Evolutionary conservation across 2,329 filamentous ascomycete genomes (phyloP).

Genomic region (Aspergillus sp.): DNA sequence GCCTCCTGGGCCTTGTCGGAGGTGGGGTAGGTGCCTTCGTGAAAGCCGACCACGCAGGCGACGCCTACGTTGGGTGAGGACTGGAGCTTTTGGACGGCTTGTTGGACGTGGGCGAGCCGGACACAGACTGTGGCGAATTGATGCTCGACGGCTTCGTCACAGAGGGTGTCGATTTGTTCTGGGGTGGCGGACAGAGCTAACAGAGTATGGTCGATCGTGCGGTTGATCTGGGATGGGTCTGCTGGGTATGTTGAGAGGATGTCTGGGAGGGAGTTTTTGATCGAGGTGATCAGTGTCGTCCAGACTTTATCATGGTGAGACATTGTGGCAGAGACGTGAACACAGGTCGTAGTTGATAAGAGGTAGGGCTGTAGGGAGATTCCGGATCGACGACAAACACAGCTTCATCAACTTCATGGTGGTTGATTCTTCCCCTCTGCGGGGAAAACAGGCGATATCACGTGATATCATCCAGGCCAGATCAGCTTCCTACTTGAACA

Average conservation of each 20-base stretch:
- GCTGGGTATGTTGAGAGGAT: slow-evolving; percentile 21
- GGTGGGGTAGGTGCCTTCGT: slow-evolving; percentile 55
- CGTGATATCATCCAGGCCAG: background rate
- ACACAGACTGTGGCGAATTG: slow-evolving; percentile 55
- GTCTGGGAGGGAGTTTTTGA: slow-evolving; percentile 25
- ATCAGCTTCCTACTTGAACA: background rate
- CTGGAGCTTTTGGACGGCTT: slow-evolving; percentile 47
- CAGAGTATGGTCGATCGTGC: slow-evolving; percentile 44
- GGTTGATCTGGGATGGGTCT: slow-evolving; percentile 26
- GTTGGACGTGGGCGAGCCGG: slow-evolving; percentile 51
- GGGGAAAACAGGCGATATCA: slow-evolving; percentile 7
- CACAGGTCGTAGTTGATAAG: slow-evolving; percentile 15
- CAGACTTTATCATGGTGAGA: slow-evolving; percentile 29
- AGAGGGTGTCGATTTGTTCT: slow-evolving; percentile 52
- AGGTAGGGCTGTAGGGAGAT: background rate
- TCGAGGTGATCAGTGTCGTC: slow-evolving; percentile 26
- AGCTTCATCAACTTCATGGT: no score
- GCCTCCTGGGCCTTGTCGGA: slow-evolving; percentile 53
- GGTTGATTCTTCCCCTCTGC: slow-evolving; percentile 4
- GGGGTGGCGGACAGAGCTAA: slow-evolving; percentile 42
- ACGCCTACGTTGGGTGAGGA: slow-evolving; percentile 47
- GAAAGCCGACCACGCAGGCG: slow-evolving; percentile 60
- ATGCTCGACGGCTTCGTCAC: slow-evolving; percentile 51
- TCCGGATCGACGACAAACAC: no score
- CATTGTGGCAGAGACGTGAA: slow-evolving; percentile 16